phyloP scores from a whole-genome alignment of 148 eudicot species.

The Rhododendron henanense region DNA sequence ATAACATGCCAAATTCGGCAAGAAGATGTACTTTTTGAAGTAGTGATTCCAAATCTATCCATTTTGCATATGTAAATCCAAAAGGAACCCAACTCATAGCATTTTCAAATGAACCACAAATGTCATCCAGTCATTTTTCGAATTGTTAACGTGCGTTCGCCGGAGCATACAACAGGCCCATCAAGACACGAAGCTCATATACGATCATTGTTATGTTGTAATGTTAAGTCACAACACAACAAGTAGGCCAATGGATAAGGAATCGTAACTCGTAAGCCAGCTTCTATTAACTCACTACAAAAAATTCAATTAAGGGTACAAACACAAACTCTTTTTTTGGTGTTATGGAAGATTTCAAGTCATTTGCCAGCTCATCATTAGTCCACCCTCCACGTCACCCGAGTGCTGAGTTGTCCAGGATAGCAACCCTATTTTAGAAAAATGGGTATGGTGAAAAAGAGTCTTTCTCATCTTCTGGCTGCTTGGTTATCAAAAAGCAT shows the following conservation, averaged over 20 bases:
- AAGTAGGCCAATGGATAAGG: not conserved
- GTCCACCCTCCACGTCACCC: not conserved
- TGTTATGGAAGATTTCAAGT: not conserved
- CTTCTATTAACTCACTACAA: not conserved
- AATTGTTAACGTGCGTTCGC: not conserved
- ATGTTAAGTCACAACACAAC: not conserved
- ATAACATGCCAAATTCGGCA: not conserved
- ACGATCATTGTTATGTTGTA: not conserved
- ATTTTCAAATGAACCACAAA: not conserved
- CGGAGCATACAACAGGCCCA: not conserved
- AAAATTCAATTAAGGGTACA: not conserved
- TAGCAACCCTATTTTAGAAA: not conserved
- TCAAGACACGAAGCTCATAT: not conserved
- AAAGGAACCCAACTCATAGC: not conserved
- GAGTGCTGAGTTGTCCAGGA: conserved; percentile 1
- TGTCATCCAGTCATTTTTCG: not conserved
- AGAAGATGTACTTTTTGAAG: not conserved
- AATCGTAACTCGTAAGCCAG: not conserved
- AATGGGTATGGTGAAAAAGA: conserved; percentile 6
- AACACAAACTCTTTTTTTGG: not conserved
- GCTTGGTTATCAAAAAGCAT: not conserved
- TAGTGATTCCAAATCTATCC: not conserved
- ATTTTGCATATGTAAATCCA: not conserved
- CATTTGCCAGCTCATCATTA: not conserved
- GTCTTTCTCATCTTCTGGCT: conserved; percentile 4